Evolutionary conservation across 345 rosid genomes (phyloP).

Genomic region (Aquilaria sinensis): DNA sequence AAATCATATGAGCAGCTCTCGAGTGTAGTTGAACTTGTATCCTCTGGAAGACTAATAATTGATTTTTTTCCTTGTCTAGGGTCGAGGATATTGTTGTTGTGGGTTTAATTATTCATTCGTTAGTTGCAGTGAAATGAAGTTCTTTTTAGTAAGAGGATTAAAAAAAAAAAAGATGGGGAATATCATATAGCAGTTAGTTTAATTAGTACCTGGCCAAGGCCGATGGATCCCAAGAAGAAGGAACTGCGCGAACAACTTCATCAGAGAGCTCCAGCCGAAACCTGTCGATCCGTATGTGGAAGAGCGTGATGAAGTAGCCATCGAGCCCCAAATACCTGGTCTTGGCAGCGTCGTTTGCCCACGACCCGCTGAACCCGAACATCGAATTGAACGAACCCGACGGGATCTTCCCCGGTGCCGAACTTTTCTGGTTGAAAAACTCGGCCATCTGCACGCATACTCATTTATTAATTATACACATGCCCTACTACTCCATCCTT

Average conservation of each 20-base stretch:
- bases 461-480: too few species aligned
- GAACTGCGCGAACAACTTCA: slow-evolving; percentile 62
- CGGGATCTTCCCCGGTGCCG: slow-evolving; percentile 75
- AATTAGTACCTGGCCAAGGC: slow-evolving; percentile 63
- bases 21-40: too few species aligned
- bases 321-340: slow-evolving; percentile 67
- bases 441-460: slow-evolving; percentile 68
- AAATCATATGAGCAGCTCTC: too few species aligned
- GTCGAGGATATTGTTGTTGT: neutral
- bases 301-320: slow-evolving; percentile 52
- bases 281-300: slow-evolving; percentile 55
- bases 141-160: neutral
- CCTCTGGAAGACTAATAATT: neutral
- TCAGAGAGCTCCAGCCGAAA: slow-evolving; percentile 64
- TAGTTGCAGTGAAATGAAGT: neutral
- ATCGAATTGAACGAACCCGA: slow-evolving; percentile 68
- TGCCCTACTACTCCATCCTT: too few species aligned
- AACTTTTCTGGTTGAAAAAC: slow-evolving; percentile 52
- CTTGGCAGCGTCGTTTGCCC: slow-evolving; percentile 73
- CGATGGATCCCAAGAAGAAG: slow-evolving; percentile 74
- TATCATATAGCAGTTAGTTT: neutral
- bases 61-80: neutral
- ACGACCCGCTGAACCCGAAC: slow-evolving; percentile 66
- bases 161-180: neutral
- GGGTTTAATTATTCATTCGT: neutral